phyloP scores from a whole-genome alignment of 192 early-diverging fungal genomes.

The Phycomyces blakesleeanus region DNA sequence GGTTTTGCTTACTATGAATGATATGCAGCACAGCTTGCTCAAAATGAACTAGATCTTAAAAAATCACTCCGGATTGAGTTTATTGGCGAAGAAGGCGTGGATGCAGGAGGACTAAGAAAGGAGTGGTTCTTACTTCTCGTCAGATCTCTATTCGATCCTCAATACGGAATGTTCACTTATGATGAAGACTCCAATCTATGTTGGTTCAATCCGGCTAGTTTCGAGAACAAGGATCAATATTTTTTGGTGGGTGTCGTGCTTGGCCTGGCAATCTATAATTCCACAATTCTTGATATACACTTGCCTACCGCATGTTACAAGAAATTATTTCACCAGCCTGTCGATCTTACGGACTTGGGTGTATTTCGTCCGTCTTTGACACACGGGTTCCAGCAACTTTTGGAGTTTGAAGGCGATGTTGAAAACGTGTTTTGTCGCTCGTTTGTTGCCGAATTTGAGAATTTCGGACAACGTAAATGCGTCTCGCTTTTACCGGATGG shows the following conservation, averaged over 20 bases:
- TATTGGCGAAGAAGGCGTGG: conserved; percentile 91
- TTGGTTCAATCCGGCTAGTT: conserved; percentile 77
- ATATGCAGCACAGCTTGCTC: conserved; percentile 47
- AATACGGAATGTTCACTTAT: conserved; percentile 81
- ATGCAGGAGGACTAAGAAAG: conserved; percentile 94
- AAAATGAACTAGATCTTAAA: conserved; percentile 77
- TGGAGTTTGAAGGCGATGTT: conserved; percentile 81
- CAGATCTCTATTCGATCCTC: conserved; percentile 87
- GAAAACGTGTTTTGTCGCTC: conserved; percentile 79
- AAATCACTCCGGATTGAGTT: conserved; percentile 92
- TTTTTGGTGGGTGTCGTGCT: conserved; percentile 89
- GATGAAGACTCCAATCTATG: conserved; percentile 63
- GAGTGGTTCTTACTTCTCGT: conserved; percentile 96
- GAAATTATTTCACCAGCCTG: conserved; percentile 75
- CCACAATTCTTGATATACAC: conserved; percentile 87
- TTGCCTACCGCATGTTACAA: conserved; percentile 82
- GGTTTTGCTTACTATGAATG: neutral
- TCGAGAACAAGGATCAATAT: conserved; percentile 79
- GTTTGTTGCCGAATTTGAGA: conserved; percentile 74
- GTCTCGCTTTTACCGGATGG: conserved; percentile 67
- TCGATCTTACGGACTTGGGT: conserved; percentile 74
- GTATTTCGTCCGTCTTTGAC: conserved; percentile 71
- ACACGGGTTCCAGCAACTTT: conserved; percentile 76
- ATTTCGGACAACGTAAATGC: conserved; percentile 59
- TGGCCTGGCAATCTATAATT: conserved; percentile 92